A percentile compares a stretch with the other conserved stretches of the same genome.
These are phyloP conservation scores for Gliomastix tumulicola DNA, from an alignment of 2,329 filamentous ascomycete genomes.

Conservation along the genomic window DNA sequence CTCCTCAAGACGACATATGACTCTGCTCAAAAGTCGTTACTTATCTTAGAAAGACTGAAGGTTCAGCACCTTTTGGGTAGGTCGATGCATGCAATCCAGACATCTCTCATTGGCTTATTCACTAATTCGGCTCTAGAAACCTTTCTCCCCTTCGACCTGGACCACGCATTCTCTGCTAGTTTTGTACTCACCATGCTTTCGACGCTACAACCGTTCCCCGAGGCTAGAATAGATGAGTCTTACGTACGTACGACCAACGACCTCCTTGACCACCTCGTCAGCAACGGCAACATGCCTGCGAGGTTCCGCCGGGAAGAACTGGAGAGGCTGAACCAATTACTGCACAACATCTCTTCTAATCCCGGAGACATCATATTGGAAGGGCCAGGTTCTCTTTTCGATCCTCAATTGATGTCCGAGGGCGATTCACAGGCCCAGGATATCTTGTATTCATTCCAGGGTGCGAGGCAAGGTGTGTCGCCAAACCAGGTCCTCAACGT, in stretches of 20 bases:
- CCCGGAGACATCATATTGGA: too few species aligned
- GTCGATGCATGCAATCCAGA: too few species aligned
- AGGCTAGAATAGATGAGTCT: not conserved
- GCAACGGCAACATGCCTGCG: not conserved
- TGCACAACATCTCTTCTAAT: too few species aligned
- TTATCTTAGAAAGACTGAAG: not conserved
- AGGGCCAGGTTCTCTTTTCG: too few species aligned
- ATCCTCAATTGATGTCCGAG: too few species aligned
- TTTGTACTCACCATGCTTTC: not conserved
- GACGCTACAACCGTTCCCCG: not conserved
- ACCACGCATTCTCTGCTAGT: not conserved
- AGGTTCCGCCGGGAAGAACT: not conserved
- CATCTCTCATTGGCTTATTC: too few species aligned
- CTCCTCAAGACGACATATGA: not conserved
- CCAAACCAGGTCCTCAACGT: not conserved
- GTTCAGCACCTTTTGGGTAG: not conserved
- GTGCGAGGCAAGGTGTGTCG: not conserved
- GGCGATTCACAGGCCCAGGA: too few species aligned
- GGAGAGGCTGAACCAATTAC: too few species aligned
- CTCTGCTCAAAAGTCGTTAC: not conserved
- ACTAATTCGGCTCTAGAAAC: not conserved
- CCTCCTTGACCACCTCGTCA: not conserved
- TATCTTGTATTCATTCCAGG: too few species aligned
- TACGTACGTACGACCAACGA: not conserved
- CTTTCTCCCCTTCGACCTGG: not conserved